Percentiles rank a stretch among this genome's conserved stretches.
Conservation (phyloP, 2,329 filamentous ascomycete species). For the Torrubiella hemipterigena region DNA sequence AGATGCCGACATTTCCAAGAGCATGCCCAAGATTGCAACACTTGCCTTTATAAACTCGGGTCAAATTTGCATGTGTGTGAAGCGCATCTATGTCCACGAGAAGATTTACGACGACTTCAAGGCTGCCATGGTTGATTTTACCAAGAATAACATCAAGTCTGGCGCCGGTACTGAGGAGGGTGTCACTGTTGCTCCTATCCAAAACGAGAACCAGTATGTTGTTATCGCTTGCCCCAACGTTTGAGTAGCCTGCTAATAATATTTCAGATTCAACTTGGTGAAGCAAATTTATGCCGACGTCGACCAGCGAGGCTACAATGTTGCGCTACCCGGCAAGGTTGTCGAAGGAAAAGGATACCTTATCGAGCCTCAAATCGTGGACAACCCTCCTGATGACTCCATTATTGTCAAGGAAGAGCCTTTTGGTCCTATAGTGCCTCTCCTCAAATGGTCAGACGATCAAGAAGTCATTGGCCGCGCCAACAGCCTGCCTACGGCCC, state of each 20-base stretch:
- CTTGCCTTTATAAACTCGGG: constrained; percentile 45
- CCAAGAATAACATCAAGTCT: constrained; percentile 22
- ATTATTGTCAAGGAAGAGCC: constrained; percentile 44
- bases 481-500: constrained; percentile 38
- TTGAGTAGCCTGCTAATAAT: neutral
- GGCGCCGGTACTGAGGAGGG: constrained; percentile 28
- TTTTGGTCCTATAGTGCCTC: constrained; percentile 47
- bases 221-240: constrained; percentile 18
- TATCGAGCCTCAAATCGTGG: constrained; percentile 45
- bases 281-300: no score
- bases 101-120: constrained; percentile 45
- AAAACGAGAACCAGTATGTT: constrained; percentile 45
- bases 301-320: constrained; percentile 26
- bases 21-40: constrained; percentile 25
- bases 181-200: constrained; percentile 35
- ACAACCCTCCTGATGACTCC: constrained; percentile 45
- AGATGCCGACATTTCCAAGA: constrained; percentile 37
- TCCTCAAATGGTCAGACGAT: constrained; percentile 49
- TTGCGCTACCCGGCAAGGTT: constrained; percentile 10
- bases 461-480: constrained; percentile 44
- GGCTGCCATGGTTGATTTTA: constrained; percentile 17
- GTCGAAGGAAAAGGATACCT: constrained; percentile 35
- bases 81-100: constrained; percentile 50
- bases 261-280: constrained; percentile 22
- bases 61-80: constrained; percentile 27